phyloP scores from a whole-genome alignment of 129 eudicot species.

The Centella asiatica region DNA sequence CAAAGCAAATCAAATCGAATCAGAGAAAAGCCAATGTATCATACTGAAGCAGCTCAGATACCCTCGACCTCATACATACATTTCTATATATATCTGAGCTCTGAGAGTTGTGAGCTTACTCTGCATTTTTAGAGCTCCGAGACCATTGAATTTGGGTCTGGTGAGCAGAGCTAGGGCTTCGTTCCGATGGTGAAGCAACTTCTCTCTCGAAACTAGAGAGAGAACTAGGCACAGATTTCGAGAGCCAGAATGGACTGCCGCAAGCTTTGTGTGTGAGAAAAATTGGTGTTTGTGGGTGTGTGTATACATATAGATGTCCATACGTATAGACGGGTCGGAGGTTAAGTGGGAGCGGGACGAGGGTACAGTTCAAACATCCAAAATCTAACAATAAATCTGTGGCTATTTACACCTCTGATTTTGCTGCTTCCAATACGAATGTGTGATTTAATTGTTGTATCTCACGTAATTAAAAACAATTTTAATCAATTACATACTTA shows the following conservation, averaged over 20 bases:
- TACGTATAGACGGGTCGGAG: conserved; percentile 8
- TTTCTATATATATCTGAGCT: not conserved
- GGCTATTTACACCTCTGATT: not conserved
- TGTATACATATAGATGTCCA: not conserved
- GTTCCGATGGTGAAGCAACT: conserved; percentile 5
- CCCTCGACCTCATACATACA: not conserved
- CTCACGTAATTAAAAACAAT: not conserved
- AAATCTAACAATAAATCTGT: conserved; percentile 6
- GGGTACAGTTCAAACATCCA: conserved; percentile 35
- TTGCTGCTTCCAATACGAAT: not conserved
- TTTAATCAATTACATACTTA: too few relatives aligned
- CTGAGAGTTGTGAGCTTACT: conserved; percentile 33
- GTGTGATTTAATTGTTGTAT: not conserved
- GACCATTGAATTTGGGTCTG: conserved; percentile 19
- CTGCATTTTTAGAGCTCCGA: conserved; percentile 31
- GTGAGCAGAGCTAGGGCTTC: conserved; percentile 28
- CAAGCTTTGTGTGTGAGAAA: not conserved
- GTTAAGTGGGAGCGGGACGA: conserved; percentile 39
- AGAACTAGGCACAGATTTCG: conserved; percentile 17
- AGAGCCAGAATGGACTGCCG: conserved; percentile 7
- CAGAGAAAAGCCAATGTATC: not conserved
- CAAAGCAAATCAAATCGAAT: not conserved
- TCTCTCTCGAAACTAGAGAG: conserved; percentile 1
- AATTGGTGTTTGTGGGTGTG: not conserved
- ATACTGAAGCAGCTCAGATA: not conserved